Evolutionary conservation across 345 rosid species (phyloP).

Genomic region (Brassica incana): DNA sequence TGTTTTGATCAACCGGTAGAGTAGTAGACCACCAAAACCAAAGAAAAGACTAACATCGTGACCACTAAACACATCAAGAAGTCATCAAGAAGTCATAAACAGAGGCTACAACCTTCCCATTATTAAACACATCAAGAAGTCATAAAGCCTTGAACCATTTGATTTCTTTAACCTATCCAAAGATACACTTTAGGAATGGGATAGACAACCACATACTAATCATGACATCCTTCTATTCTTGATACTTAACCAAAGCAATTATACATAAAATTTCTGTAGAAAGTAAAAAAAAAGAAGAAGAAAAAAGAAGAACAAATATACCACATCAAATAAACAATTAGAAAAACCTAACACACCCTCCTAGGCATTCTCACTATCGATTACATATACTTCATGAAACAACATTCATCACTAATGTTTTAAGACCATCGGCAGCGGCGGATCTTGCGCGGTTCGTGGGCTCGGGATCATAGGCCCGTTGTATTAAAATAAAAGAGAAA

Average conservation of each 20-base stretch:
- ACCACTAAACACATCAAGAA: not conserved
- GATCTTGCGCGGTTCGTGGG: too few relatives aligned
- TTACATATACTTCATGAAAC: slow-evolving; percentile 32
- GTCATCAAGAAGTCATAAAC: not conserved
- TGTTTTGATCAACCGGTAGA: not conserved
- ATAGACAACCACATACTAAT: slow-evolving; percentile 18
- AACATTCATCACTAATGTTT: slow-evolving; percentile 13
- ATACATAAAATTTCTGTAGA: not conserved
- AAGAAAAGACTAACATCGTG: not conserved
- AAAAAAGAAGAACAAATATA: not conserved
- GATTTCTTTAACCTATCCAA: not conserved
- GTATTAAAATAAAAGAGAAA: too few relatives aligned
- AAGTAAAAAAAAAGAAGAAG: not conserved
- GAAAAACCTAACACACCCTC: slow-evolving; percentile 14
- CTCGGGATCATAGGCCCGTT: too few relatives aligned
- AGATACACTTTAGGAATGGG: not conserved
- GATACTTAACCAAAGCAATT: not conserved
- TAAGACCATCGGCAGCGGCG: not conserved
- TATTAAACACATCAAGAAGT: not conserved
- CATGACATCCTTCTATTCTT: too few relatives aligned
- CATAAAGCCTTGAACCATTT: not conserved
- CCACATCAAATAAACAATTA: not conserved
- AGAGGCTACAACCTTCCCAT: not conserved
- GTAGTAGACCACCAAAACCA: not conserved
- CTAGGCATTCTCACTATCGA: slow-evolving; percentile 10